phyloP scores from a whole-genome alignment of 768 basidiomycete species.

The Termitomyces sp. region DNA sequence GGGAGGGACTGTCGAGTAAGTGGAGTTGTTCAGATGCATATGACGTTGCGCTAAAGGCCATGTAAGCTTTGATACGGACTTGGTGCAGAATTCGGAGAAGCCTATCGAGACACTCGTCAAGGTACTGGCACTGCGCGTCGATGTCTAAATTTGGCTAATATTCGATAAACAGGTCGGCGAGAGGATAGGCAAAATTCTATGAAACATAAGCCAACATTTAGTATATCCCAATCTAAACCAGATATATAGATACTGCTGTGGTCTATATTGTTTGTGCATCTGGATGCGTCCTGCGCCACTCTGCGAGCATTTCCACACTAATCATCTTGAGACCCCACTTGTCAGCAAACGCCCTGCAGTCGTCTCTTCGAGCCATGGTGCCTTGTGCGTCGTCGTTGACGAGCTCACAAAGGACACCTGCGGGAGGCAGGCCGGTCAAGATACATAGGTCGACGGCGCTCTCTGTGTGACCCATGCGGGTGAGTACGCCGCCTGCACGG shows the following conservation, averaged over 20 bases:
- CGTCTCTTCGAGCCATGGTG: conserved; percentile 92
- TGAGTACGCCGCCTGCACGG: conserved; percentile 76
- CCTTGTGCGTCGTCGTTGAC: conserved; percentile 90
- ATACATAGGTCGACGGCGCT: conserved; percentile 81
- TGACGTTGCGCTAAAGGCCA: neutral
- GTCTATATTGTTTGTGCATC: neutral
- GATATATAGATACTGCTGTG: neutral
- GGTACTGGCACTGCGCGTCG: conserved; percentile 23
- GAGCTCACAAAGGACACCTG: conserved; percentile 89
- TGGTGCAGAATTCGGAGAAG: conserved; percentile 46
- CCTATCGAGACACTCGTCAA: conserved; percentile 67
- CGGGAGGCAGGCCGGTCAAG: conserved; percentile 62
- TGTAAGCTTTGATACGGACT: conserved; percentile 54
- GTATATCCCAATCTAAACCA: neutral
- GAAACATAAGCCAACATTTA: neutral
- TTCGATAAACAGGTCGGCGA: conserved; percentile 25
- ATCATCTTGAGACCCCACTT: conserved; percentile 91
- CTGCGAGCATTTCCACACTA: conserved; percentile 79
- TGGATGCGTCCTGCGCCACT: conserved; percentile 37
- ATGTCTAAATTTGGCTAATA: neutral
- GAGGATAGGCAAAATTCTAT: conserved; percentile 26
- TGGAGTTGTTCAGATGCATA: neutral
- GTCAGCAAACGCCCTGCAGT: conserved; percentile 88
- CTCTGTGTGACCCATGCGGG: conserved; percentile 93
- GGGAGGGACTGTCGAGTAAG: conserved; percentile 39